Evolutionary conservation across 2,329 filamentous ascomycete genomes (phyloP), one percentile per base, ranked within the genome.

Genomic region (Daldinia eschscholtzii): DNA sequence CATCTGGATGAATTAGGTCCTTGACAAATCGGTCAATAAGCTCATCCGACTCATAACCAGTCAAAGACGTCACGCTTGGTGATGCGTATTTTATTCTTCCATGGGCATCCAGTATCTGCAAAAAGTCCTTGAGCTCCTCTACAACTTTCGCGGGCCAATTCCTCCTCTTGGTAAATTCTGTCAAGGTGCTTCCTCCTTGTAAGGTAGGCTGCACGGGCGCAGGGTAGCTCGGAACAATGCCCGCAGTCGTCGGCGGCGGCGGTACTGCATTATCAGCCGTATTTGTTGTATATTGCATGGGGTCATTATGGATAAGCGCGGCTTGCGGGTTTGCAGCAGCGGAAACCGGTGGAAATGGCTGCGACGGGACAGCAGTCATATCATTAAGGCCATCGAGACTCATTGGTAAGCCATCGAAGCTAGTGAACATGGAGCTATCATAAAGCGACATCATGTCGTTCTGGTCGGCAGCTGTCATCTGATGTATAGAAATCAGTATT

Each of bases 91-190:
- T 87, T 74, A 98, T 91, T 71, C 92, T 89, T 41, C 94, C 93
- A 75, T 96, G 91, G 26, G 93, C 88, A 53, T 93, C 94, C 58
- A 98, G 87, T 66, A 98, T 94, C 77, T 97, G 91, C 62, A 97
- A 82, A 74, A 98, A 89, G 80, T 98, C 95, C 77, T 91, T 92
- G 74, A 98, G 84, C 83, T 97, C 94, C 79, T 97, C 93, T 26
- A 98, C 88, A 12, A 97, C 91, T 72, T 93, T 91, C 78, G 94
- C 92, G 15, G 93, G 92, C 95, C 95, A 98, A 78, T 96, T 88
- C 67, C 86, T 82, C 74, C 87, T 81, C 79, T 88, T 88, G 50
- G 86, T 88, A 68, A 88, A 88, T 76, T 88, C 86, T 67, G 86
- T 88, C 70, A 88, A 75, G 15, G 83, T 84, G 75, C 79, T 85